These are phyloP conservation scores for Favolaschia claudopus DNA, from an alignment of 768 basidiomycete species.

Conservation along the genomic window DNA sequence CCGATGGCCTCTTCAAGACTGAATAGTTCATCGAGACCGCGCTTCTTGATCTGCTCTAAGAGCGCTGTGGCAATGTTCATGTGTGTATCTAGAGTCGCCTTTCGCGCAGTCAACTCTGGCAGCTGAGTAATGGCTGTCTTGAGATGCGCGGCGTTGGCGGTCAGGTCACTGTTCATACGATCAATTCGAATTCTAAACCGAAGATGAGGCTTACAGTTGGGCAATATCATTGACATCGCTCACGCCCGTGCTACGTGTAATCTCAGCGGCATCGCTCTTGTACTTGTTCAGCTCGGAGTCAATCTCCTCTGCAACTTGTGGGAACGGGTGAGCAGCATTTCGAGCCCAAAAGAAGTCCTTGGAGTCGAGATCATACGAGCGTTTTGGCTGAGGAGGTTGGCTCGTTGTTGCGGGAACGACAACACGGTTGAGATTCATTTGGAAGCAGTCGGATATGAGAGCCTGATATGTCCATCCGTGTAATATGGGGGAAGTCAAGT, in stretches of 20 bases:
- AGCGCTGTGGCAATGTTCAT: constrained; percentile 99
- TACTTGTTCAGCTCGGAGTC: constrained; percentile 90
- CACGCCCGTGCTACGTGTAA: constrained; percentile 95
- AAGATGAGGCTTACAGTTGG: constrained; percentile 72
- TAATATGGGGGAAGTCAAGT: constrained; percentile 90
- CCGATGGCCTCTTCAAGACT: constrained; percentile 91
- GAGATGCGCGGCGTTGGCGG: constrained; percentile 91
- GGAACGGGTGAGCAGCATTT: constrained; percentile 96
- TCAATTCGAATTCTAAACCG: neutral
- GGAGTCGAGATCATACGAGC: constrained; percentile 93
- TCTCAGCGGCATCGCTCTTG: constrained; percentile 96
- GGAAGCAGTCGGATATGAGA: constrained; percentile 95
- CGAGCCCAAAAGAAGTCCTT: constrained; percentile 99
- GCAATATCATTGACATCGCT: constrained; percentile 95
- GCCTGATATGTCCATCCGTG: constrained; percentile 99
- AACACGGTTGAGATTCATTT: constrained; percentile 96
- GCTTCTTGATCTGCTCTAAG: constrained; percentile 92
- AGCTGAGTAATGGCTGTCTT: constrained; percentile 98
- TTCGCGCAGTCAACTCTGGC: constrained; percentile 95
- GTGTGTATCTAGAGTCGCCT: constrained; percentile 95
- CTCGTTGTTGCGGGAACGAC: constrained; percentile 73
- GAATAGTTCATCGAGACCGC: constrained; percentile 96
- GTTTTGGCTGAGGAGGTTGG: constrained; percentile 54
- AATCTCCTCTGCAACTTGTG: constrained; percentile 98
- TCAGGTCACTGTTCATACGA: constrained; percentile 69